Evolutionary conservation across 2,329 filamentous ascomycete species (phyloP).

Genomic region (Cladosporium halotolerans): DNA sequence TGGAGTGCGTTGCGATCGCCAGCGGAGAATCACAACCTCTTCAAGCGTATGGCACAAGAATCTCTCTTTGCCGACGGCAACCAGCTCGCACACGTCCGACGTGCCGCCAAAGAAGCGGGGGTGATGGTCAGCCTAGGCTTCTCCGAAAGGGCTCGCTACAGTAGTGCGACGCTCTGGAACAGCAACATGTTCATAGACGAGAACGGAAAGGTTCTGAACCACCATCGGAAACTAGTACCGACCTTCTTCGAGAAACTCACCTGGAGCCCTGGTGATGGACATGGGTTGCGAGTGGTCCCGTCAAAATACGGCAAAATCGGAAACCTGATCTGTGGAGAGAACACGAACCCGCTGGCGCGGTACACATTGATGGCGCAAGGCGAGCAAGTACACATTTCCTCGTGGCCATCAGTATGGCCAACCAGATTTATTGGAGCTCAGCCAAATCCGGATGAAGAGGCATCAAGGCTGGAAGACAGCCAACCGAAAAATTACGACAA

Average conservation of each 20-base stretch:
- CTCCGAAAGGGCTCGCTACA: slow-evolving; percentile 42
- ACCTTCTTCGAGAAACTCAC: slow-evolving; percentile 54
- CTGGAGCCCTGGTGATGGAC: slow-evolving; percentile 48
- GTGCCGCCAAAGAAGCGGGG: slow-evolving; percentile 32
- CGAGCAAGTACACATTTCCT: slow-evolving; percentile 51
- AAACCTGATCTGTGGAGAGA: slow-evolving; percentile 51
- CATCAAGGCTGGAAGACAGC: background rate
- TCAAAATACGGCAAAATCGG: slow-evolving; percentile 44
- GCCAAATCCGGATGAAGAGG: background rate
- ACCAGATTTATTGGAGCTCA: slow-evolving; percentile 27
- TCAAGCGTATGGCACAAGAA: slow-evolving; percentile 40
- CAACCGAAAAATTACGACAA: slow-evolving; percentile 46
- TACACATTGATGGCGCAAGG: slow-evolving; percentile 50
- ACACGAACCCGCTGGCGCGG: slow-evolving; percentile 49
- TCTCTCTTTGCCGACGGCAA: slow-evolving; percentile 43
- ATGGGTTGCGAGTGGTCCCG: slow-evolving; percentile 43
- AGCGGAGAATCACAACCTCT: slow-evolving; percentile 46
- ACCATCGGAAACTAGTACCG: slow-evolving; percentile 50
- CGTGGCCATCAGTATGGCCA: slow-evolving; percentile 52
- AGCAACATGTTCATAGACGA: slow-evolving; percentile 44
- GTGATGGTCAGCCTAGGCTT: slow-evolving; percentile 46
- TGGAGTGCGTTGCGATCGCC: slow-evolving; percentile 45
- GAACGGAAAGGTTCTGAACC: slow-evolving; percentile 42
- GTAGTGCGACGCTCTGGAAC: slow-evolving; percentile 46
- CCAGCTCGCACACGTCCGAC: slow-evolving; percentile 39